Base-by-base conservation (phyloP, 257 asterid genomes). In the Galeopsis tetrahit region DNA sequence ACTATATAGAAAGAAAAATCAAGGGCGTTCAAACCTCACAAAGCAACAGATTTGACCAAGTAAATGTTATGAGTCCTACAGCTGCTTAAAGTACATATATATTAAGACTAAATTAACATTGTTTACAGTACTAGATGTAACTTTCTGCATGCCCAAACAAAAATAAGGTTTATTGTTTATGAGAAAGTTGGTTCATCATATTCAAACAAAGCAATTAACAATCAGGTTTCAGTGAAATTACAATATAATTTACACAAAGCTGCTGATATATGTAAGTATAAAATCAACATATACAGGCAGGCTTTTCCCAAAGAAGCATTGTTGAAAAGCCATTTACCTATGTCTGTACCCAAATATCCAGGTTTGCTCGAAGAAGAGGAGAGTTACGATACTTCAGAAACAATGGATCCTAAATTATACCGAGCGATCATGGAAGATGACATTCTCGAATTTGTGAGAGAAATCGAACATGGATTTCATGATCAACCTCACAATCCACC, bases 321-420 rank as follows among this genome's bases (percentile, higher is more conserved):
- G 17, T 48, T 36, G 10, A 61, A 51, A 69, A 72, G 42, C 62
- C 51, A 76, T 2, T 32, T 44, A 71, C 79, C 76, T 67, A 82
- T 82, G 86, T 70, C 80, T 9, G 71, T 73, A 75, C 69, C 76
- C 66, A 82, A 79, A 67, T 53, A 73, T 67, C 72, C 74, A 39
- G 57, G 76, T 68, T 68, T 78, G 61, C 42, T 62, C 57, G 79
- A 75, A 34, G 84, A 69, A 39, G 82, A 69, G 65, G 81, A 81
- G 67, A 73, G 49, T 13, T 73, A 73, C 33, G 82, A 73, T 21
- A 69, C 77, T 60, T 57, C 81, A 52, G 80, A 78, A 31, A 80
- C 77, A 6, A 81, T 86, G 88, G 81, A 86, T 28, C 87, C 88
- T 2, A 62, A 79, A 61, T 63, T 83, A 33, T 86, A 83, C 65